Conservation (phyloP, 805 yeast species). For the Candida maris region DNA sequence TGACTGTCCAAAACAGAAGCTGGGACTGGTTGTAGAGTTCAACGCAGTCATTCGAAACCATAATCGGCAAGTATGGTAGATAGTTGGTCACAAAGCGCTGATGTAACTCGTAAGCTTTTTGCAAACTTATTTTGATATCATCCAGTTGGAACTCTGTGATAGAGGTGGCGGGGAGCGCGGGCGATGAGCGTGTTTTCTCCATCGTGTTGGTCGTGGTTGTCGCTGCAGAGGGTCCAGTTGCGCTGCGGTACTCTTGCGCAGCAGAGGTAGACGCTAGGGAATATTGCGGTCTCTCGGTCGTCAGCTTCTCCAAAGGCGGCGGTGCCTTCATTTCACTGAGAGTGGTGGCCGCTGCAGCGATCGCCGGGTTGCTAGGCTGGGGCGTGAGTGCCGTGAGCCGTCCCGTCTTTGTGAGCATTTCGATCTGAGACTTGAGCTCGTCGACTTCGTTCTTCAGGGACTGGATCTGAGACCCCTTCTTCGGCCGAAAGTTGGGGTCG, state of each 20-base stretch:
- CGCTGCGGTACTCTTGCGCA: background rate
- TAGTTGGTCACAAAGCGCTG: slow-evolving; percentile 60
- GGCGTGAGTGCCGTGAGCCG: slow-evolving; percentile 62
- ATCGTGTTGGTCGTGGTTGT: slow-evolving; percentile 18
- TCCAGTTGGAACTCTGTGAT: slow-evolving; percentile 72
- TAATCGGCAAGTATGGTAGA: slow-evolving; percentile 75
- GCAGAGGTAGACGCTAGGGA: background rate
- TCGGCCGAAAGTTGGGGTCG: slow-evolving; percentile 88
- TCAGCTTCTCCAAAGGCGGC: background rate
- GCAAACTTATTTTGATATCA: slow-evolving; percentile 61
- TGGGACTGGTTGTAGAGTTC: slow-evolving; percentile 82
- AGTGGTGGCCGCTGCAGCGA: background rate
- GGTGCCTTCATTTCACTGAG: too few species aligned
- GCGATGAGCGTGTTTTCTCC: slow-evolving; percentile 15
- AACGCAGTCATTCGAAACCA: slow-evolving; percentile 64
- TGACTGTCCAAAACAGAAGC: slow-evolving; percentile 85
- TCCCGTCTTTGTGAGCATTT: slow-evolving; percentile 62
- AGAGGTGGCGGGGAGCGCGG: slow-evolving; percentile 23
- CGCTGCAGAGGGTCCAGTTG: slow-evolving; percentile 10
- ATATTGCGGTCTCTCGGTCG: background rate
- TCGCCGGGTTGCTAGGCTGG: slow-evolving; percentile 30
- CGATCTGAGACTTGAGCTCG: slow-evolving; percentile 70
- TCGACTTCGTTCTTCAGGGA: slow-evolving; percentile 80
- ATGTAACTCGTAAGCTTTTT: slow-evolving; percentile 71
- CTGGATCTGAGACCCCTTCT: slow-evolving; percentile 88